Conservation (phyloP, 2,329 filamentous ascomycete species). For the Massarina eburnea region DNA sequence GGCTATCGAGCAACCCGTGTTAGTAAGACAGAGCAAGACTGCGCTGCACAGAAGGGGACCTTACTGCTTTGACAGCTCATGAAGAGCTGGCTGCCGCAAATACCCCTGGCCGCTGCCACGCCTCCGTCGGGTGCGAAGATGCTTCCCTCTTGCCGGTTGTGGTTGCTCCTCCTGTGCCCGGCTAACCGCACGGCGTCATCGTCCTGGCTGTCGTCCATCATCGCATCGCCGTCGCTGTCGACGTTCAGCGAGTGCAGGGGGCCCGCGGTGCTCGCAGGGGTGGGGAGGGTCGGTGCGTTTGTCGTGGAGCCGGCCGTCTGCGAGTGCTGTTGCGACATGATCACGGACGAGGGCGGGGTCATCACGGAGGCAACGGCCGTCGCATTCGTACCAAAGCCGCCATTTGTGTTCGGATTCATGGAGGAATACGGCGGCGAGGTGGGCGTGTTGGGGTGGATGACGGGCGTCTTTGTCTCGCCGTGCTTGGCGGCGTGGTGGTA, state of each 20-base stretch:
- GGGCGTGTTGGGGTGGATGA: constrained; percentile 49
- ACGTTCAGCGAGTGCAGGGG: constrained; percentile 32
- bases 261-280: constrained; percentile 42
- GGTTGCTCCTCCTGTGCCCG: constrained; percentile 48
- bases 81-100: constrained; percentile 37
- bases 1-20: constrained; percentile 34
- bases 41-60: constrained; percentile 23
- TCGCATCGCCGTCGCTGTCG: constrained; percentile 47
- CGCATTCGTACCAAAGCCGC: constrained; percentile 31
- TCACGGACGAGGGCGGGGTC: constrained; percentile 48
- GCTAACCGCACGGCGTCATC: constrained; percentile 30
- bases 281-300: constrained; percentile 37
- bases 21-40: constrained; percentile 26
- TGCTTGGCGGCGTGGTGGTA: constrained; percentile 44
- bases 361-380: constrained; percentile 31
- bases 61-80: constrained; percentile 40
- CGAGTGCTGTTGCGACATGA: constrained; percentile 38
- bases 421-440: constrained; percentile 52
- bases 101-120: constrained; percentile 31
- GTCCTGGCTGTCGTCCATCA: constrained; percentile 42
- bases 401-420: constrained; percentile 48
- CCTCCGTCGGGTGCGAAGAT: constrained; percentile 28
- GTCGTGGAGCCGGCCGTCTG: constrained; percentile 36
- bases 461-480: constrained; percentile 44
- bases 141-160: constrained; percentile 47